Evolutionary conservation across 2,329 filamentous ascomycete species (phyloP), one percentile per base, ranked within the genome.

Genomic region (Fusarium gaditjirri): DNA sequence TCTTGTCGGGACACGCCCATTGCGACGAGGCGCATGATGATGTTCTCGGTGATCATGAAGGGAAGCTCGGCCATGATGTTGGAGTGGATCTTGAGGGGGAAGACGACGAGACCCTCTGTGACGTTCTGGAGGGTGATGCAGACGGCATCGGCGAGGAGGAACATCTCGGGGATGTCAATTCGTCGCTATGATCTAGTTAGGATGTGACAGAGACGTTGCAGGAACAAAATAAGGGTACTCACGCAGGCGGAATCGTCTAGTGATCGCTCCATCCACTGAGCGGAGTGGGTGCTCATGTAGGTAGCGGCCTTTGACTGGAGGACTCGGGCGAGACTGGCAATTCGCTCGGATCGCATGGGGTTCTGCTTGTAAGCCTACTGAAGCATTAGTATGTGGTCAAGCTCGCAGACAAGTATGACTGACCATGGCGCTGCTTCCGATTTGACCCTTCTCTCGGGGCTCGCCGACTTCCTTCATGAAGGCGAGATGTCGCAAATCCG

Each of bases 61-160:
- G 73, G 72, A 0, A 75, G 43, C 33, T 75, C 67, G 1, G 58
- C 54, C 35, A 63, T 60, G 38, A 73, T 36, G 35, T 64, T 64
- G 29, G 61, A 64, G 25, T 53, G 57, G 25, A 46, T 44, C 39
- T 61, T 62, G 47, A 50, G 63, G 10, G 70, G 73, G 47, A 71
- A 75, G 41, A 75, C 61, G 25, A 75, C 73, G 23, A 75, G 57
- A 14, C 73, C 72, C 31, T 75, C 62, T 17, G 73, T 71, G 17
- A 75, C 62, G 25, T 75, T 75, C 39, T 75, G 70, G 0, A 75
- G 50, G 1, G 61, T 67, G 8, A 65, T 39, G 27, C 59, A 50
- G n/a, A 74, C 57, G 10, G 69, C 71, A 1, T 74, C 68, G 2
- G 72, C 70, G 4, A 75, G 46, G 5, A 75, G 49, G 42, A 75